A percentile compares a stretch with the other conserved stretches of the same genome.
Conservation (phyloP, 2,329 filamentous ascomycete genomes). For the Dissoconium aciculare region DNA sequence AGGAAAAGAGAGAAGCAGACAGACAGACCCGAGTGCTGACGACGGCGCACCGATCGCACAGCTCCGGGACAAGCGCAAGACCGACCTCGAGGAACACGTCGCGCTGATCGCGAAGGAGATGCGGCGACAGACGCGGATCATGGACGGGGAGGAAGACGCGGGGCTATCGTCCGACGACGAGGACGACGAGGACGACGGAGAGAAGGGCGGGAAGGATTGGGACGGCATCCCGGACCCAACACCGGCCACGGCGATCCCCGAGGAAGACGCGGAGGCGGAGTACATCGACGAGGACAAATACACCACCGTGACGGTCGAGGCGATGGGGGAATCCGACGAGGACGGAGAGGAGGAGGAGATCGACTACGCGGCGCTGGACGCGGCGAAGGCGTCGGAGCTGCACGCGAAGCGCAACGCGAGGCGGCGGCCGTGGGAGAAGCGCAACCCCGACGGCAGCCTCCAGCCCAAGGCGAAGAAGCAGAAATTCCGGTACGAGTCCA, state of each 20-base stretch:
- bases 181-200: slow-evolving; percentile 21
- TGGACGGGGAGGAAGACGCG: slow-evolving; percentile 18
- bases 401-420: neutral
- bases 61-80: slow-evolving; percentile 70
- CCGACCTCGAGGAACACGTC: slow-evolving; percentile 70
- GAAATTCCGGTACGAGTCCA: slow-evolving; percentile 88
- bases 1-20: no score
- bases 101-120: slow-evolving; percentile 58
- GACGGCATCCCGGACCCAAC: slow-evolving; percentile 10
- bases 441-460: slow-evolving; percentile 11
- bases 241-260: slow-evolving; percentile 4
- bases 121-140: slow-evolving; percentile 37
- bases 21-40: no score
- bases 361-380: no score
- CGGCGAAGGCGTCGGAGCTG: slow-evolving; percentile 13
- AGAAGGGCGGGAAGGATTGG: slow-evolving; percentile 11
- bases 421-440: slow-evolving; percentile 13
- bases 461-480: slow-evolving; percentile 54
- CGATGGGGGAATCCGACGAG: slow-evolving; percentile 45
- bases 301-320: slow-evolving; percentile 87
- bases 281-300: slow-evolving; percentile 94
- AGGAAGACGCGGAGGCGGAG: slow-evolving; percentile 50
- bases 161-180: slow-evolving; percentile 23
- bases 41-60: slow-evolving; percentile 33
- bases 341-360: slow-evolving; percentile 17